A percentile compares a stretch with the other conserved stretches of the same genome.
Evolutionary conservation across 148 eudicot genomes (phyloP).

Genomic region (Vaccinium macrocarpon): DNA sequence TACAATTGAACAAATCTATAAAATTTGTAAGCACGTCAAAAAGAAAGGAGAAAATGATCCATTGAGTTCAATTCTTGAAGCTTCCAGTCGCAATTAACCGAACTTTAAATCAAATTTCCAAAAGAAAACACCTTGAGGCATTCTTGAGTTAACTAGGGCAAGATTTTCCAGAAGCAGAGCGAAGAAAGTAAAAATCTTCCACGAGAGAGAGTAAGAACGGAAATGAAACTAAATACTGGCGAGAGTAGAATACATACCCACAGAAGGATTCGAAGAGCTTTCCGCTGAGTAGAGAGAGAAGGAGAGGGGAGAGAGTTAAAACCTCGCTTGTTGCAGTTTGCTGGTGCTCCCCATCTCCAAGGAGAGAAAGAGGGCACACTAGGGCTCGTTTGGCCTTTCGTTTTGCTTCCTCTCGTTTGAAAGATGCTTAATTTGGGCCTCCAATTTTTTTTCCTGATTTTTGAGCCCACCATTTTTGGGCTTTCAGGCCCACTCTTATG

Average conservation of each 20-base stretch:
- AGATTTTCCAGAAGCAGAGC: neutral
- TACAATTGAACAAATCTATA: neutral
- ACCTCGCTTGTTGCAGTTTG: constrained; percentile 5
- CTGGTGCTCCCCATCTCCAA: constrained; percentile 21
- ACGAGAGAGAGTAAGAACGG: neutral
- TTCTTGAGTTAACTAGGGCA: neutral
- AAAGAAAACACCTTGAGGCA: neutral
- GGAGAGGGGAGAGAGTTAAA: neutral
- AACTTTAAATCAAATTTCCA: neutral
- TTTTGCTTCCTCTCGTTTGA: neutral
- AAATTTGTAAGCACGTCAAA: neutral
- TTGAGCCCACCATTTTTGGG: neutral
- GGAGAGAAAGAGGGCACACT: constrained; percentile 20
- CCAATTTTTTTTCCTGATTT: neutral
- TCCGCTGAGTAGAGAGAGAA: neutral
- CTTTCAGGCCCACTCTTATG: neutral
- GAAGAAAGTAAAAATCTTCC: neutral
- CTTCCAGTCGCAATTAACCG: neutral
- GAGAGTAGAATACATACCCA: constrained; percentile 3
- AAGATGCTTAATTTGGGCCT: neutral
- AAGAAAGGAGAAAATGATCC: neutral
- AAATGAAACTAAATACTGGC: neutral
- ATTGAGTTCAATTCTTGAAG: neutral
- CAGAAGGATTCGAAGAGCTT: neutral
- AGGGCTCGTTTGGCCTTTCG: constrained; percentile 29